phyloP scores from a whole-genome alignment of 225 moss, liverwort and hornwort genomes.

The Antitrichia curtipendula region DNA sequence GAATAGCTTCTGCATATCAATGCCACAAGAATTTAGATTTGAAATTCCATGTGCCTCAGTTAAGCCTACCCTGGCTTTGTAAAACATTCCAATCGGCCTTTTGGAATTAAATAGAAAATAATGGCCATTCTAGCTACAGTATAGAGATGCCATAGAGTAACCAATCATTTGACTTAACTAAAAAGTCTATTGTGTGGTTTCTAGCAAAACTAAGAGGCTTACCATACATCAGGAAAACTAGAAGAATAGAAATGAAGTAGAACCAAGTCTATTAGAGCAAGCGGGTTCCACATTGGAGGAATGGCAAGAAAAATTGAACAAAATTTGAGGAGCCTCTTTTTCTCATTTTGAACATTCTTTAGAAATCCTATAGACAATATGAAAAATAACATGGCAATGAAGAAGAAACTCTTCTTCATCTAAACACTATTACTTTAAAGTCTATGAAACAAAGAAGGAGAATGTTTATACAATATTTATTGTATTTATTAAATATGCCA shows the following conservation, averaged over 20 bases:
- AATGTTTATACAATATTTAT: neutral
- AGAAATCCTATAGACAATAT: neutral
- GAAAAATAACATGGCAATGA: neutral
- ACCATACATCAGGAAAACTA: neutral
- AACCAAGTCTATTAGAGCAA: neutral
- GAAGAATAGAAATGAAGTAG: neutral
- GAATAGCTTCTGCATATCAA: conserved; percentile 20
- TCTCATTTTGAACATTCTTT: neutral
- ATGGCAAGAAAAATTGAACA: neutral
- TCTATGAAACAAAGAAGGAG: neutral
- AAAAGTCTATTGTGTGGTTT: neutral
- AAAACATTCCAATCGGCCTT: neutral
- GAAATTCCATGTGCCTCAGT: neutral
- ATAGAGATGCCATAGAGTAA: neutral
- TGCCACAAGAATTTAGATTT: neutral
- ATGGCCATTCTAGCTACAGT: neutral
- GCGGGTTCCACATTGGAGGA: neutral
- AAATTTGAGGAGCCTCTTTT: neutral
- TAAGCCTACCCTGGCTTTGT: neutral
- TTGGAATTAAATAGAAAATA: neutral
- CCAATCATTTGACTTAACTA: neutral
- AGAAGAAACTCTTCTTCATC: neutral
- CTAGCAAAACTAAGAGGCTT: neutral
- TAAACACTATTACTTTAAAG: neutral
- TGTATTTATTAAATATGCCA: neutral